A percentile compares a stretch with the other conserved stretches of the same genome.
phyloP scores from a whole-genome alignment of 2,329 filamentous ascomycete genomes.

The Curvularia verruculosa region DNA sequence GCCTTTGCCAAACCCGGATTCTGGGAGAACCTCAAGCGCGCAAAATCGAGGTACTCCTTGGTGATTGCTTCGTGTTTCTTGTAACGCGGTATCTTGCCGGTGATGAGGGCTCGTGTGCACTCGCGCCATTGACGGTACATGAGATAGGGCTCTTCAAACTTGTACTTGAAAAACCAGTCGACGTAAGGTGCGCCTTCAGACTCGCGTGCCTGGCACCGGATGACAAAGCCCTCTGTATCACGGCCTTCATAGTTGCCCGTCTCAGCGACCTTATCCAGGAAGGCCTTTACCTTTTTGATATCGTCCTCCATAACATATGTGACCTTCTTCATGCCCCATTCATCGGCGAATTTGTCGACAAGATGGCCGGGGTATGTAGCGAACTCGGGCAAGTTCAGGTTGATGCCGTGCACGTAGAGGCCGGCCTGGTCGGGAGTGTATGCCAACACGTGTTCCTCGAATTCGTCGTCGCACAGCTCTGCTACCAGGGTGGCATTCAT shows the following conservation, averaged over 20 bases:
- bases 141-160: conserved; percentile 97
- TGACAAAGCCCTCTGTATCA: conserved; percentile 95
- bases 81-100: conserved; percentile 73
- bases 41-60: conserved; percentile 86
- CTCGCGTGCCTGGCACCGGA: conserved; percentile 77
- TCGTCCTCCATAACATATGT: conserved; percentile 79
- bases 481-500: conserved; percentile 95
- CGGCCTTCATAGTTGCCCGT: conserved; percentile 88
- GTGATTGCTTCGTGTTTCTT: conserved; percentile 91
- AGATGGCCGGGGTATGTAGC: conserved; percentile 80
- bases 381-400: conserved; percentile 92
- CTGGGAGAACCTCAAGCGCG: conserved; percentile 71
- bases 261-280: conserved; percentile 84
- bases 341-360: conserved; percentile 88
- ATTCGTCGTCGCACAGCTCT: conserved; percentile 93
- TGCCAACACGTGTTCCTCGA: conserved; percentile 95
- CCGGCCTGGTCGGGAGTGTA: conserved; percentile 84
- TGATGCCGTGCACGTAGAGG: conserved; percentile 94
- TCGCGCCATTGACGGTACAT: conserved; percentile 99
- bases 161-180: conserved; percentile 99
- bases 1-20: conserved; percentile 70
- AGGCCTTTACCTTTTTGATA: conserved; percentile 73
- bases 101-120: conserved; percentile 88
- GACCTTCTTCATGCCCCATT: conserved; percentile 93
- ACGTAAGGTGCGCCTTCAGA: conserved; percentile 62